Evolutionary conservation across 352 stramenopile species (phyloP).

Genomic region (Pythium brassicae): DNA sequence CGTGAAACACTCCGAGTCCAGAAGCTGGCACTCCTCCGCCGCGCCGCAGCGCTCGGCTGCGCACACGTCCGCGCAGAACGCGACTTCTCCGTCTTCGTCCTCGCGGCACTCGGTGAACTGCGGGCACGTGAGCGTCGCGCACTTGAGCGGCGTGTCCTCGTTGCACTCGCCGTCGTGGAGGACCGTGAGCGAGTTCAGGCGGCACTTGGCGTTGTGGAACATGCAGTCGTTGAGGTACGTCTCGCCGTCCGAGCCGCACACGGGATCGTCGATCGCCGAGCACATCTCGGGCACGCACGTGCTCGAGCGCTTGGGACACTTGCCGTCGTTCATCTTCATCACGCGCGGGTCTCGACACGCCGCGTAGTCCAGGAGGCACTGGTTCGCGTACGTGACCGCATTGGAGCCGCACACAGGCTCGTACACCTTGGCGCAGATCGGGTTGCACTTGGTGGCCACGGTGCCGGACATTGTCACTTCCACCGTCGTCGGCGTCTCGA

Average conservation of each 20-base stretch:
- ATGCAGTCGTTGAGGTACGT: slow-evolving; percentile 36
- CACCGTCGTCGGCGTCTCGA: background rate
- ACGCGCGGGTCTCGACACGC: slow-evolving; percentile 33
- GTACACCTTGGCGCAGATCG: slow-evolving; percentile 40
- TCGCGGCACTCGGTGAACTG: slow-evolving; percentile 38
- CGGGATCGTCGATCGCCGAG: slow-evolving; percentile 19
- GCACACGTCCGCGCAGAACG: slow-evolving; percentile 54
- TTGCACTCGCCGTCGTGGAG: slow-evolving; percentile 45
- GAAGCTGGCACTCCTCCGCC: slow-evolving; percentile 37
- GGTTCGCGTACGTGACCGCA: slow-evolving; percentile 55
- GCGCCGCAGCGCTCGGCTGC: slow-evolving; percentile 41
- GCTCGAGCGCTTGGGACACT: slow-evolving; percentile 28
- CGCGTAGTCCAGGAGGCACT: slow-evolving; percentile 49
- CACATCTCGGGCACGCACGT: slow-evolving; percentile 41
- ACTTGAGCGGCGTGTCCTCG: slow-evolving; percentile 34
- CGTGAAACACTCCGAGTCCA: slow-evolving; percentile 45
- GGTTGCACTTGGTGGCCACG: slow-evolving; percentile 30
- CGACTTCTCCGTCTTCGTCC: slow-evolving; percentile 22
- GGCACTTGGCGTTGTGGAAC: slow-evolving; percentile 23
- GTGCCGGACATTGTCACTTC: slow-evolving; percentile 8
- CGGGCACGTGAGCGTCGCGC: slow-evolving; percentile 41
- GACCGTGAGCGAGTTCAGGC: slow-evolving; percentile 23
- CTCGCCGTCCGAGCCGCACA: slow-evolving; percentile 28
- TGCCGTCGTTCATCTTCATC: slow-evolving; percentile 30
- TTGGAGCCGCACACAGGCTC: slow-evolving; percentile 59